Conservation (phyloP, 2,329 filamentous ascomycete species). For the Aschersonia sp. region DNA sequence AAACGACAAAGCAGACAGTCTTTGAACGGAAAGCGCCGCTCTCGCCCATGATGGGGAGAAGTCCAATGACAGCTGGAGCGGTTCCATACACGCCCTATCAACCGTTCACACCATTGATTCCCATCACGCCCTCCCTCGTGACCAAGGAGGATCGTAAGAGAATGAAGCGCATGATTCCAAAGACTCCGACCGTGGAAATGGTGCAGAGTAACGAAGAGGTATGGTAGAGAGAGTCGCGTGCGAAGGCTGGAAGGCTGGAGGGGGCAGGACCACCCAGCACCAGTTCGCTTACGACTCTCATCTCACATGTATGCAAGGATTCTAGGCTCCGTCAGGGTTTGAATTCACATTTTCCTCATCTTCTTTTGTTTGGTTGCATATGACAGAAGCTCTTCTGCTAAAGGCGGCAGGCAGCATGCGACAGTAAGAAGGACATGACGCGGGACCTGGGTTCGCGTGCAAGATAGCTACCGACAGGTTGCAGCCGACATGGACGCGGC, state of each 20-base stretch:
- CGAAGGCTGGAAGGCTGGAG: no score
- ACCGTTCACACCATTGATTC: conserved; percentile 61
- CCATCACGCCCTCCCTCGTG: conserved; percentile 62
- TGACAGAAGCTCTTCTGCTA: no score
- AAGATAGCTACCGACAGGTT: no score
- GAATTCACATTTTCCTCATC: no score
- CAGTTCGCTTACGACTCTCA: no score
- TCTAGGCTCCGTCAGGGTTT: no score
- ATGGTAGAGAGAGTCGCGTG: conserved; percentile 31
- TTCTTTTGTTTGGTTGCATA: no score
- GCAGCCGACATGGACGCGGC: not conserved
- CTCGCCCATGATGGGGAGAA: conserved; percentile 43
- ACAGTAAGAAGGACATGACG: no score
- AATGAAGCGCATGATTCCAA: conserved; percentile 48
- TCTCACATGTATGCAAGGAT: no score
- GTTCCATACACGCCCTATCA: conserved; percentile 69
- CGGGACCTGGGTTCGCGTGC: no score
- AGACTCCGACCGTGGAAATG: conserved; percentile 48
- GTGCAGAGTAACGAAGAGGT: conserved; percentile 48
- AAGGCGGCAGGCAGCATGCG: no score
- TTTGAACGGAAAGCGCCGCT: conserved; percentile 42
- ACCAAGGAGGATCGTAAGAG: conserved; percentile 57
- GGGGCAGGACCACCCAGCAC: no score
- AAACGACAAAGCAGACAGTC: conserved; percentile 48
- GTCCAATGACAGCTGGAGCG: conserved; percentile 45